A percentile compares a stretch with the other conserved stretches of the same genome.
Conservation (phyloP, 1,139 yeast genomes). For the Candida sp. region DNA sequence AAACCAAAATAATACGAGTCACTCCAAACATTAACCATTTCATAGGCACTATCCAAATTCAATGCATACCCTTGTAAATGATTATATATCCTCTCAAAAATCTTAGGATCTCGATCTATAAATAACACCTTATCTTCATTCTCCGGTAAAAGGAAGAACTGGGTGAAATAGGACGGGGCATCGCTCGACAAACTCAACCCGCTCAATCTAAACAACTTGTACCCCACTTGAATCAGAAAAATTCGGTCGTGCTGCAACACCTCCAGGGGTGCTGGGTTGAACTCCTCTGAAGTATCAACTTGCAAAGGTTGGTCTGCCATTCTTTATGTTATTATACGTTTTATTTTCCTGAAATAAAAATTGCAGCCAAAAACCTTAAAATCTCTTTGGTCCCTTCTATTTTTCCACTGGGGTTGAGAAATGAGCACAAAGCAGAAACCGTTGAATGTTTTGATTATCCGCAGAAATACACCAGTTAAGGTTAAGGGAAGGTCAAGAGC, state of each 20-base stretch:
- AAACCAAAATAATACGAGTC: conserved; percentile 76
- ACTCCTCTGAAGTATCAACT: conserved; percentile 20
- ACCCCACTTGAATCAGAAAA: conserved; percentile 74
- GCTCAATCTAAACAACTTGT: conserved; percentile 52
- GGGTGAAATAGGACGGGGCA: conserved; percentile 62
- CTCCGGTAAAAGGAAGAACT: conserved; percentile 34
- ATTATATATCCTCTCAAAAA: conserved; percentile 61
- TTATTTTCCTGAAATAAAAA: too few relatives aligned
- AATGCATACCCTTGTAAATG: conserved; percentile 82
- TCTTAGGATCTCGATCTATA: conserved; percentile 73
- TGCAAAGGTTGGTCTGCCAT: conserved; percentile 1
- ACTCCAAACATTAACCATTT: conserved; percentile 59
- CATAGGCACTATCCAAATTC: conserved; percentile 53
- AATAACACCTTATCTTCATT: conserved; percentile 49
- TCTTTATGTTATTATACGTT: too few relatives aligned
- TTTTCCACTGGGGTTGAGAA: too few relatives aligned
- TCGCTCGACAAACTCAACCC: conserved; percentile 88
- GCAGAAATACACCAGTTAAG: too few relatives aligned
- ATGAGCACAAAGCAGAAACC: too few relatives aligned
- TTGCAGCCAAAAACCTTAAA: not conserved
- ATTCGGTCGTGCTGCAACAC: conserved; percentile 63
- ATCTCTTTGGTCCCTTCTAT: too few relatives aligned
- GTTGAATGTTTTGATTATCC: too few relatives aligned
- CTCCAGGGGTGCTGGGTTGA: conserved; percentile 51
- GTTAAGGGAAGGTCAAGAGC: too few relatives aligned